A percentile compares a stretch with the other conserved stretches of the same genome.
Conservation (phyloP, 2,329 filamentous ascomycete species). For the Raffaelea arxii region DNA sequence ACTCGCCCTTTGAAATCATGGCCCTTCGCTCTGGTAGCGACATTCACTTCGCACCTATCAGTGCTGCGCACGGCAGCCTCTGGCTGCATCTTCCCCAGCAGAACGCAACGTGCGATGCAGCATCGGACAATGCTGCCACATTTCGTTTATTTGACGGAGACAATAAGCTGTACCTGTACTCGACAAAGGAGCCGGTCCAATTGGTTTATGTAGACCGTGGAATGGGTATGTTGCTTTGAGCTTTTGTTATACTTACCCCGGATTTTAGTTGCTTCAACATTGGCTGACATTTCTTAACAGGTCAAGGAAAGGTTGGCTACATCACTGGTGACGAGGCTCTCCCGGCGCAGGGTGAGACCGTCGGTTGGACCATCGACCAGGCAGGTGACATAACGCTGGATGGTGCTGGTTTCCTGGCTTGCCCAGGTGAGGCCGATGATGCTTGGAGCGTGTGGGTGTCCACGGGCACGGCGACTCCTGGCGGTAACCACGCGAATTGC, state of each 20-base stretch:
- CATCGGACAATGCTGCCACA: neutral
- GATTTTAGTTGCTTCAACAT: too few relatives aligned
- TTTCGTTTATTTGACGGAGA: neutral
- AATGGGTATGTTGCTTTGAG: neutral
- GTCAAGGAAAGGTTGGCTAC: slow-evolving; percentile 1
- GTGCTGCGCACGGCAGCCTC: neutral
- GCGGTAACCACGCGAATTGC: neutral
- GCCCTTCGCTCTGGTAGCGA: neutral
- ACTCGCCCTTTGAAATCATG: neutral
- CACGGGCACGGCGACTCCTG: neutral
- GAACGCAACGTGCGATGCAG: neutral
- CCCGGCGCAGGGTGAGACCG: neutral
- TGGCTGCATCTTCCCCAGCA: neutral
- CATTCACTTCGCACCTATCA: neutral
- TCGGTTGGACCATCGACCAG: neutral
- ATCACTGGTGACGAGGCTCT: neutral
- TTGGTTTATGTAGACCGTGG: neutral
- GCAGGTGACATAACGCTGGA: neutral
- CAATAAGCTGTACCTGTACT: slow-evolving; percentile 1
- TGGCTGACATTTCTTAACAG: too few relatives aligned
- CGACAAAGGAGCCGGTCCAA: neutral
- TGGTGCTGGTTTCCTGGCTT: neutral
- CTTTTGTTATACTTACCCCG: neutral
- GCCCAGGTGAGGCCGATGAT: neutral
- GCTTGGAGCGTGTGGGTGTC: neutral